These are phyloP conservation scores for Colletotrichum gloeosporioides DNA, from an alignment of 2,329 filamentous ascomycete genomes.

Conservation along the genomic window DNA sequence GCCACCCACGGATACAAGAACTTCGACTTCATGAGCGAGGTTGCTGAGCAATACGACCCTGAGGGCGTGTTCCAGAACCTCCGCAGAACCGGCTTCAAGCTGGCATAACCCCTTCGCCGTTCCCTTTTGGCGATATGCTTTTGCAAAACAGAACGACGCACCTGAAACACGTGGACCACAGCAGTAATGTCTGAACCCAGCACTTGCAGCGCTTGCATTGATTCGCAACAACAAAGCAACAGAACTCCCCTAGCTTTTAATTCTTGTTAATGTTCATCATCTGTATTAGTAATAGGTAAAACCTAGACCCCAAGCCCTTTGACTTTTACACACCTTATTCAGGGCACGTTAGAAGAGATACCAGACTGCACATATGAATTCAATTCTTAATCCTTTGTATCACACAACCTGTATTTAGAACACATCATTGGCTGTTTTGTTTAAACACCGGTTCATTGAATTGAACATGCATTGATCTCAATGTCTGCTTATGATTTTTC, in stretches of 20 bases:
- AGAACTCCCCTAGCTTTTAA: not conserved
- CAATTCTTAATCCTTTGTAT: not conserved
- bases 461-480: not conserved
- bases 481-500: fast-evolving
- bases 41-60: conserved; percentile 38
- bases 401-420: not conserved
- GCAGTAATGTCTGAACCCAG: not conserved
- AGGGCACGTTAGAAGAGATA: not conserved
- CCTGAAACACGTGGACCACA: not conserved
- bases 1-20: conserved; percentile 40
- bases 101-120: not conserved
- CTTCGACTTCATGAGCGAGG: conserved; percentile 31
- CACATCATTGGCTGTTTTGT: not conserved
- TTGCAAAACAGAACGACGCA: not conserved
- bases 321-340: not conserved
- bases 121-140: not conserved
- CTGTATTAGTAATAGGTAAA: not conserved
- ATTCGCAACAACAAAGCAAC: not conserved
- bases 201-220: not conserved
- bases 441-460: not conserved
- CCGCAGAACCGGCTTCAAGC: conserved; percentile 30
- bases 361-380: not conserved
- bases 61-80: conserved; percentile 37
- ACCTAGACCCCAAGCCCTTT: not conserved
- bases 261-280: not conserved